These are phyloP conservation scores for Sisymbrium altissimum DNA, from an alignment of 345 rosid genomes.

Conservation along the genomic window DNA sequence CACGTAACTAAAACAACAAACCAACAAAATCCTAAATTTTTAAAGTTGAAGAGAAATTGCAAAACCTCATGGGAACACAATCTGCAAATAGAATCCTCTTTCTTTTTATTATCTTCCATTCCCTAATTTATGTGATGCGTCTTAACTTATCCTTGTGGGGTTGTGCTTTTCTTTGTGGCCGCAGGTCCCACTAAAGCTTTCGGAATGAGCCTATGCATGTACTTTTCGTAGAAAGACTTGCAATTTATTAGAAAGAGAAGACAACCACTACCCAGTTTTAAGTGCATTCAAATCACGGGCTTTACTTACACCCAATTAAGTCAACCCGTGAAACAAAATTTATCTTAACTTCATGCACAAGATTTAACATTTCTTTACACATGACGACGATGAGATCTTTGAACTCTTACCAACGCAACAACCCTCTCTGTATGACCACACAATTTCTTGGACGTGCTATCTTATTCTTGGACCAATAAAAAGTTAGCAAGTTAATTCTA, in stretches of 20 bases:
- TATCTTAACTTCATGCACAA: not conserved
- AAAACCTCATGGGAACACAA: too few relatives aligned
- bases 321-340: not conserved
- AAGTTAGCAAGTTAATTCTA: not conserved
- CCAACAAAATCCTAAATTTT: too few relatives aligned
- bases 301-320: not conserved
- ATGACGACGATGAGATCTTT: not conserved
- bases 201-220: slow-evolving; percentile 1
- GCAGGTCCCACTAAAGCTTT: not conserved
- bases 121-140: too few relatives aligned
- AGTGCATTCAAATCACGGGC: too few relatives aligned
- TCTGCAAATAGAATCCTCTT: too few relatives aligned
- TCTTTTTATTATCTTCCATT: too few relatives aligned
- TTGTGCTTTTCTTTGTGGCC: not conserved
- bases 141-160: too few relatives aligned
- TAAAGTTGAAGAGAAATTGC: too few relatives aligned
- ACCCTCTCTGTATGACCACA: not conserved
- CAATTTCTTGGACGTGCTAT: not conserved
- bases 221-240: not conserved
- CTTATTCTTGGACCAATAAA: not conserved
- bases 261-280: too few relatives aligned
- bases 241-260: too few relatives aligned
- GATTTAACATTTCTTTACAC: not conserved
- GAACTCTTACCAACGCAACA: not conserved
- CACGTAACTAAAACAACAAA: too few relatives aligned